Evolutionary conservation across 1,139 yeast genomes (phyloP), one percentile per base, ranked within the genome.

Genomic region (Blastobotrys aristatus): DNA sequence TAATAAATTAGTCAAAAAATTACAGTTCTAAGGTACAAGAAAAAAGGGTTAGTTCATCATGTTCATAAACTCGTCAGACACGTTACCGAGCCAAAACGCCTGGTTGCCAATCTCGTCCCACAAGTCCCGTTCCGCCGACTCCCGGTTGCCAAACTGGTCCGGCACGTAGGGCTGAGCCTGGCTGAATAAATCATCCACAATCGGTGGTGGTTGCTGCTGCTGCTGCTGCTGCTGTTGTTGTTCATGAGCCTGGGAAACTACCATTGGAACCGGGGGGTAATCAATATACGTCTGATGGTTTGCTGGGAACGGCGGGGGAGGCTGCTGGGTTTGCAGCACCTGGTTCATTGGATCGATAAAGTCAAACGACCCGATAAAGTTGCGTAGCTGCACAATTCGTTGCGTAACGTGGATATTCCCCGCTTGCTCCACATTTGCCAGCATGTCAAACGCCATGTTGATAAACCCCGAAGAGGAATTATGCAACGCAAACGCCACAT

Each of bases 71-170:
- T 56, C 59, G 35, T 56, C 59, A 16, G 58, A 52, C 13, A 56
- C 46, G 36, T 54, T 56, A 8, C 58, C 56, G 14, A 56, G 44
- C 59, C 59, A 56, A 33, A 56, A 49, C 6, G 54, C 55, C 36
- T 57, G 59, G 30, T 44, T 50, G n/a, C 57, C 41, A 27, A 57
- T 56, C 42, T 57, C 61, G 14, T 54, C 52, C 61, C 60, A 57
- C 22, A 57, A 47, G 20, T 50, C 59, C 14, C 50, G 50, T 37
- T 57, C 60, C 5, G 48, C 50, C 10, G 52, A 46, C 26, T 52
- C 44, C 16, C 46, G 41, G 42, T 46, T 46, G 13, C 41, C 52
- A 33, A 45, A 45, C 22, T 34, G 21, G 8, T 42, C 43, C 3
- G 49, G 48, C 20, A 11, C 38, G 33, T 37, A 44, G 2, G 41